Base-by-base conservation (phyloP, 2,329 filamentous ascomycete species). In the Epichloe uncinata region DNA sequence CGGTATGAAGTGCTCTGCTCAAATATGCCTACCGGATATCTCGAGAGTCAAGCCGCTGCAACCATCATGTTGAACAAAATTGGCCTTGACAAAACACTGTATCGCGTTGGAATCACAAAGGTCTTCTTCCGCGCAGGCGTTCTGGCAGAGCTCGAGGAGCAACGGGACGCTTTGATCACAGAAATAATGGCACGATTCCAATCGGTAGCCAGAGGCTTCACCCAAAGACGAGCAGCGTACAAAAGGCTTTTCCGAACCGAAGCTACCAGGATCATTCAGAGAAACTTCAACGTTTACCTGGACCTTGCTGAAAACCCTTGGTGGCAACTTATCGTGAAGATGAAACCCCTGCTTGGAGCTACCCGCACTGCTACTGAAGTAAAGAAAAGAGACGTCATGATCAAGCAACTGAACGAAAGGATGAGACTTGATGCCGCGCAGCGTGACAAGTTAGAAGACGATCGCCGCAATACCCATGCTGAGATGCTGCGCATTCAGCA, bases 71-170 rank as follows among this genome's bases (percentile, higher is more conserved):
- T 98, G 5, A 86, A 94, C 59, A 90, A 87, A 65, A 79, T 98
- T 42, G 82, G 82, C 16, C 75, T 98, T 57, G 93, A 98, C 64
- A 83, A 76, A 55, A 77, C 87, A 11, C 78, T 95, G 55, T 98
- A 94, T 66, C 85, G 94, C 20, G 89, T 99, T 51, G 93, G 93
- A 59, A 73, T 96, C 51, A 96, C 89, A 22, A 98, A 98, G 67
- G 91, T 98, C 12, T 98, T 98, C 71, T 98, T 98, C 76, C 79
- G 94, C 54, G 89, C 93, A 42, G 93, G 93, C 52, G 91, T 99
- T 3, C 77, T 99, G 44, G 93, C 93, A 37, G 93, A 98, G 65
- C 74, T 99, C 13, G 93, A 99, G 77, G 94, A 97, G 66, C 87
- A 94, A 64, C 84, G 93, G 50, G 93, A 98, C 64, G 77, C 87